Percentiles rank a stretch among this genome's conserved stretches.
phyloP scores from a whole-genome alignment of 306 rosid species.

The Pterocarpus santalinus region DNA sequence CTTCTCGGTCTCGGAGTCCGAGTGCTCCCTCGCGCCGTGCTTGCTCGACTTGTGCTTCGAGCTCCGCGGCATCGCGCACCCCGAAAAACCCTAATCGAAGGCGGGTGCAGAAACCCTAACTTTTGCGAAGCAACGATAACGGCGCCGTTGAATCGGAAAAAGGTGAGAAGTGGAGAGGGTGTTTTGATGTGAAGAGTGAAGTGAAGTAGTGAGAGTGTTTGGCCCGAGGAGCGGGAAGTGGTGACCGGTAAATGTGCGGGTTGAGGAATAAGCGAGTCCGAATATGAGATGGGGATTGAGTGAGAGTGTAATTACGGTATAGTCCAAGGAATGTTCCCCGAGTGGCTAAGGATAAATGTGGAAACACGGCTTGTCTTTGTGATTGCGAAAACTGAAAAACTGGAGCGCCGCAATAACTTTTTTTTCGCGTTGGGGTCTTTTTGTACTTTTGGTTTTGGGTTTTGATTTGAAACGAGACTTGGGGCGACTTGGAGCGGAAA shows the following conservation, averaged over 20 bases:
- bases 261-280: neutral
- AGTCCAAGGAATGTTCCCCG: neutral
- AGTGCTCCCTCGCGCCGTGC: conserved; percentile 81
- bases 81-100: conserved; percentile 50
- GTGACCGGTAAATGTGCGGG: neutral
- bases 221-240: neutral
- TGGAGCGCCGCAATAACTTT: no score
- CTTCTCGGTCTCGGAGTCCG: conserved; percentile 77
- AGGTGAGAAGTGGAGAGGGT: neutral
- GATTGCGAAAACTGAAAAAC: neutral
- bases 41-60: conserved; percentile 96
- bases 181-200: neutral
- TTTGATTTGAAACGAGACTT: no score
- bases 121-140: neutral
- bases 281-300: neutral
- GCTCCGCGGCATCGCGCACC: conserved; percentile 88
- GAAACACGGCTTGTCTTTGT: neutral
- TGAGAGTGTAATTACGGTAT: neutral
- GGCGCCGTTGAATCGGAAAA: neutral
- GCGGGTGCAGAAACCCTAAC: conserved; percentile 58
- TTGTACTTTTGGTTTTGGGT: no score
- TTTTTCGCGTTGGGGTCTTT: no score
- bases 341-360: neutral
- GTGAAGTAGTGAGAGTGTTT: neutral
- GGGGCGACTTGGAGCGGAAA: no score